Conservation (phyloP, 192 early-diverging fungal genomes). For the Backusella westeae region DNA sequence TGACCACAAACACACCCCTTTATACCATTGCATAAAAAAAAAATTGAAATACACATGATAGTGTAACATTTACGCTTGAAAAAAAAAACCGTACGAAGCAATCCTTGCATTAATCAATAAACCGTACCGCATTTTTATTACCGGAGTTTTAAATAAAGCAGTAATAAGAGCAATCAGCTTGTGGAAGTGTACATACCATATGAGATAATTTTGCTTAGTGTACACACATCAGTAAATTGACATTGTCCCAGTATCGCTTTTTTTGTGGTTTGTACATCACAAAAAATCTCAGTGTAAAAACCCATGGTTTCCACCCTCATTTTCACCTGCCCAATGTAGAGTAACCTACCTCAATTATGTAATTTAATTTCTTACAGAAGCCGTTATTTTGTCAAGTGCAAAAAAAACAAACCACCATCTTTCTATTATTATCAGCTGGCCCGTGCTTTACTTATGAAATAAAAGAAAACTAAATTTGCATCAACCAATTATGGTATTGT, state of each 20-base stretch:
- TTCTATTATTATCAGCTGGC: slow-evolving; percentile 10
- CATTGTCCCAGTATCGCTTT: neutral
- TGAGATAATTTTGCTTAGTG: neutral
- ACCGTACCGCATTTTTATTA: neutral
- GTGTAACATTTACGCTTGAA: neutral
- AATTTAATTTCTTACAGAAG: slow-evolving; percentile 1
- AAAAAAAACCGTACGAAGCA: neutral
- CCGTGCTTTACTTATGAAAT: slow-evolving; percentile 6
- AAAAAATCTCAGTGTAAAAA: neutral
- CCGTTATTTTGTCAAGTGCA: neutral
- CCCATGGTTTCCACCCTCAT: neutral
- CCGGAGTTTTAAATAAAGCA: neutral
- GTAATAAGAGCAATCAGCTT: neutral
- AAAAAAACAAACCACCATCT: neutral
- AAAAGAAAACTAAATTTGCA: slow-evolving; percentile 1
- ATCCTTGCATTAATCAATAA: neutral
- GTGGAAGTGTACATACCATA: neutral
- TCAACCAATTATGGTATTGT: neutral
- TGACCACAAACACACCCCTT: neutral
- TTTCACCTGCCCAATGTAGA: neutral
- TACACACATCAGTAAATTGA: neutral
- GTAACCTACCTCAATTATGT: neutral
- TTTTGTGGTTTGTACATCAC: neutral
- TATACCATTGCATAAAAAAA: neutral
- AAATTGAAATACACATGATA: slow-evolving; percentile 3